Percentiles rank a stretch among this genome's conserved stretches.
Evolutionary conservation across 169 alveolate species (phyloP).

Genomic region (Eimeria acervulina): DNA sequence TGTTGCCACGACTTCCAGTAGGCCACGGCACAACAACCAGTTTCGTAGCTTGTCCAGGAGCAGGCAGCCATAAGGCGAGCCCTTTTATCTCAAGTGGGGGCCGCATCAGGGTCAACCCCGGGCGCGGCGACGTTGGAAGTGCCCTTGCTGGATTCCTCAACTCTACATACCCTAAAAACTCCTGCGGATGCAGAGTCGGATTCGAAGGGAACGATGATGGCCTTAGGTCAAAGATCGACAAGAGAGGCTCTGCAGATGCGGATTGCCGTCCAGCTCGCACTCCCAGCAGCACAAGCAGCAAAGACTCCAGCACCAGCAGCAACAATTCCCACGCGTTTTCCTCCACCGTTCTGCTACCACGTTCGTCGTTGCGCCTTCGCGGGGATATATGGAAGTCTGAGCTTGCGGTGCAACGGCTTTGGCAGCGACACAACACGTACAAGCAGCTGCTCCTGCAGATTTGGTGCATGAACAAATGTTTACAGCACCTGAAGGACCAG

Average conservation of each 20-base stretch:
- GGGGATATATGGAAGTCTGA: constrained; percentile 42
- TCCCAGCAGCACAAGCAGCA: constrained; percentile 11
- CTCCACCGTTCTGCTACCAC: constrained; percentile 69
- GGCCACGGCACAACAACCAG: not conserved
- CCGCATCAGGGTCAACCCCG: not conserved
- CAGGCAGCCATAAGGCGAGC: not conserved
- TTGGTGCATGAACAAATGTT: constrained; percentile 55
- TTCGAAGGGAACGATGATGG: not conserved
- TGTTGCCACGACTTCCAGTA: constrained; percentile 17
- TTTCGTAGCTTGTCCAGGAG: not conserved
- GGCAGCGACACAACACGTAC: constrained; percentile 70
- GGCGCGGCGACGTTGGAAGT: not conserved
- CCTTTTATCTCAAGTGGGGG: too few species aligned
- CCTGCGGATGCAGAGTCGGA: not conserved
- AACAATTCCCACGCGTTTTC: constrained; percentile 62
- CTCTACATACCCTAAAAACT: not conserved
- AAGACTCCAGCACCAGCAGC: not conserved
- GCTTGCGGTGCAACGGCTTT: constrained; percentile 79
- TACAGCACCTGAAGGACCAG: constrained; percentile 28
- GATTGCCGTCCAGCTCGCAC: not conserved
- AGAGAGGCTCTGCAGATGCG: not conserved
- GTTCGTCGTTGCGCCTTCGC: constrained; percentile 54
- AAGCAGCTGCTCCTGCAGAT: constrained; percentile 75
- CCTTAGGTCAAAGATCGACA: not conserved
- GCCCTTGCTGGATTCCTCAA: not conserved